Evolutionary conservation across 495 filamentous ascomycete species (phyloP), one percentile per base, ranked within the genome.

Genomic region (Hypoxylon crocopeplum): DNA sequence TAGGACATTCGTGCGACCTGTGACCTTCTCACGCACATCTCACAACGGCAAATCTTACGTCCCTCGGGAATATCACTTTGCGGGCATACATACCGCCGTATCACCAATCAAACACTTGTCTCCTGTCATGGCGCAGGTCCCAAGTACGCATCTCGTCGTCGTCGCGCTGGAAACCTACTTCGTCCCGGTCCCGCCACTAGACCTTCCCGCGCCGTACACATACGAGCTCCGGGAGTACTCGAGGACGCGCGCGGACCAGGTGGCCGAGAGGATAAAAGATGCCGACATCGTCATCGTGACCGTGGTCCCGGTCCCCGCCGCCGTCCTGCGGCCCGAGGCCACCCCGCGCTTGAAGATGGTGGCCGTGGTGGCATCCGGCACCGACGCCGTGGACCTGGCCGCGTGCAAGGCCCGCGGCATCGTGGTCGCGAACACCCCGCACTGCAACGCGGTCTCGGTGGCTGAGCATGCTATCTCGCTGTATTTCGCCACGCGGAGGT

Each of bases 381-480:
- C 73, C 8, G 81, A 84, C 55, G 66, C 66, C n/a, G 72, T 84
- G 15, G 79, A 84, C 48, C 68, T 77, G 6, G 69, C 63, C 0
- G 79, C 79, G 0, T 78, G 76, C 42, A 57, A 54, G 15, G 72
- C 70, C 7, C 71, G 76, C 2, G 76, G 77, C 1, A 71, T 85
- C 41, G 56, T 64, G 0, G 77, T 85, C 0, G 68, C 65, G 39
- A 79, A 82, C 66, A 75, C 74, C 1, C 81, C 81, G 10, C 71
- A 71, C 8, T 75, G 77, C 22, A 84, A 82, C 47, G 70, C 78
- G 7, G 77, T 77, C 15, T 69, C 72, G 8, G 82, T 85, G 2
- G 76, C 72, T n/a, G 82, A 85, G 60, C 81, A 85, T 68, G 77
- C 76, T 0, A 68, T 85, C 12, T 75, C 74, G 17, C 59, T 84